Percentiles rank a stretch among this genome's conserved stretches.
Evolutionary conservation across 257 asterid species (phyloP).

Genomic region (Przewalskia tangutica): DNA sequence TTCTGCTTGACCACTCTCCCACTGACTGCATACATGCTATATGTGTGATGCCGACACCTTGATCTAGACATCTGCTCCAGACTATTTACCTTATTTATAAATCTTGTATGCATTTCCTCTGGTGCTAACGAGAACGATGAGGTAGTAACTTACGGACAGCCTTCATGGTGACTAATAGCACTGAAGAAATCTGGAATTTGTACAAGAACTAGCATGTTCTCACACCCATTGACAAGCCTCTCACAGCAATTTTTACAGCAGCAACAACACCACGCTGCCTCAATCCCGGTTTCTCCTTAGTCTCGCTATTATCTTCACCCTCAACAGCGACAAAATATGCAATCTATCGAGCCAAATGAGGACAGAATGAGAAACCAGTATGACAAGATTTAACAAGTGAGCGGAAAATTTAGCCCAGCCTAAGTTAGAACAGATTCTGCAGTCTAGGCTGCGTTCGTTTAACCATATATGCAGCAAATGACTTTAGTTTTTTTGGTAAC

Average conservation of each 20-base stretch:
- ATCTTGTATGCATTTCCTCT: background rate
- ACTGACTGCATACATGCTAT: too few relatives aligned
- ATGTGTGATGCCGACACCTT: too few relatives aligned
- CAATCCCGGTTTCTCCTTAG: constrained; percentile 24
- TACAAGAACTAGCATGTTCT: constrained; percentile 33
- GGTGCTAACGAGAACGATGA: background rate
- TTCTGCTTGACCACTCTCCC: too few relatives aligned
- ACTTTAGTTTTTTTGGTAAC: background rate
- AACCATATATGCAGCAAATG: background rate
- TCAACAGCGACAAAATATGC: constrained; percentile 85
- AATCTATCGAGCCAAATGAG: constrained; percentile 33
- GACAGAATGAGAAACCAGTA: background rate
- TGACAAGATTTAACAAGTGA: background rate
- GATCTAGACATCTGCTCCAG: too few relatives aligned
- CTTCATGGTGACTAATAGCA: background rate
- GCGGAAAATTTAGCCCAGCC: background rate
- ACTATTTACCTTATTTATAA: too few relatives aligned
- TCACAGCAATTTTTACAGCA: constrained; percentile 78
- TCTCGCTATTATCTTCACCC: constrained; percentile 25
- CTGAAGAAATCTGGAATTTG: background rate
- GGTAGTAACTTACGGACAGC: too few relatives aligned
- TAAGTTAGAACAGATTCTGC: background rate
- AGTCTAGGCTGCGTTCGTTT: background rate
- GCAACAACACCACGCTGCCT: constrained; percentile 69
- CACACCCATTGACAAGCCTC: constrained; percentile 59